Percentiles rank a stretch among this genome's conserved stretches.
These are phyloP conservation scores for Bonnemaisonia californica DNA, from an alignment of 31 red algal genomes.

Conservation along the genomic window DNA sequence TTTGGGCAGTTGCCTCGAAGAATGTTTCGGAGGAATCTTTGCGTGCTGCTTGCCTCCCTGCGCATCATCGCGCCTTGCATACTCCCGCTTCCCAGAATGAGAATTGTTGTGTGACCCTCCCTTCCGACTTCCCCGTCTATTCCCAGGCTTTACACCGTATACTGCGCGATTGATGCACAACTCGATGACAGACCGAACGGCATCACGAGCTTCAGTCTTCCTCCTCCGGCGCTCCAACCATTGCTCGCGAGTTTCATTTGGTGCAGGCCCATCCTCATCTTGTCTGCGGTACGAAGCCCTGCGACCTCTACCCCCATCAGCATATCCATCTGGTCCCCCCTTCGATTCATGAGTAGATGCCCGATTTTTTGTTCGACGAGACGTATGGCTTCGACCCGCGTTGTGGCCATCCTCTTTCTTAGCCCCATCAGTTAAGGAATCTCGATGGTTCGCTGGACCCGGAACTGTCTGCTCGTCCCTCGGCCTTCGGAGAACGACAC, in stretches of 20 bases:
- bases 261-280: conserved; percentile 53
- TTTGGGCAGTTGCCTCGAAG: background rate
- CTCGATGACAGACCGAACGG: conserved; percentile 45
- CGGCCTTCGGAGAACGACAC: background rate
- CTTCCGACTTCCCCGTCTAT: background rate
- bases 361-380: conserved; percentile 12
- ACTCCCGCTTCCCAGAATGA: background rate
- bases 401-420: background rate
- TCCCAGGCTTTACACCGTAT: conserved; percentile 14
- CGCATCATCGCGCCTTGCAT: background rate
- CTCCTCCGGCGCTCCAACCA: conserved; percentile 58
- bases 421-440: background rate
- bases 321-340: conserved; percentile 1
- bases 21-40: background rate
- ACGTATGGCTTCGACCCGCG: background rate
- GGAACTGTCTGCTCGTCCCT: background rate
- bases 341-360: background rate
- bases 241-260: conserved; percentile 55
- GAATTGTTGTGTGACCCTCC: conserved; percentile 3
- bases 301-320: conserved; percentile 13
- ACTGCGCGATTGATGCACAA: conserved; percentile 54
- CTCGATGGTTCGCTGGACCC: background rate
- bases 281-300: background rate
- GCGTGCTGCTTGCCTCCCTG: background rate
- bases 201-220: conserved; percentile 59